phyloP scores from a whole-genome alignment of 441 rosid genomes.

The Arabidopsis lyrata region DNA sequence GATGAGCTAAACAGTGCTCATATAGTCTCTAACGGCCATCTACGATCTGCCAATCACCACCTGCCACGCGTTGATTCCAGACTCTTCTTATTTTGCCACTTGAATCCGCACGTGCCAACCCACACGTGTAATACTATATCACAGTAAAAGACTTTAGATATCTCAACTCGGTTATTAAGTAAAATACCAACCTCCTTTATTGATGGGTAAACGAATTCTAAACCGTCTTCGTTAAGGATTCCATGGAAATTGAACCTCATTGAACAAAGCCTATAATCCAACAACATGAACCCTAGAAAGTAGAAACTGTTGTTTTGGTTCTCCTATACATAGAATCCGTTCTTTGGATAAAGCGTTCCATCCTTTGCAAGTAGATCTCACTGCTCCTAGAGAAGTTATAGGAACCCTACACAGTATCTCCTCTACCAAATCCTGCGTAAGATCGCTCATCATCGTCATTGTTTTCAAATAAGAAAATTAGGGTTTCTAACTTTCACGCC shows the following conservation, averaged over 20 bases:
- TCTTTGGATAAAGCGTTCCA: slow-evolving; percentile 3
- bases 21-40: too few species aligned
- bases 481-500: too few species aligned
- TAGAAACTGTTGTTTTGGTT: background rate
- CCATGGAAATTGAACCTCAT: background rate
- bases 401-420: background rate
- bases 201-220: too few species aligned
- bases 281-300: background rate
- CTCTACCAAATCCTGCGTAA: background rate
- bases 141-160: background rate
- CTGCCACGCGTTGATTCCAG: too few species aligned
- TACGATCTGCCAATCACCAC: too few species aligned
- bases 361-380: slow-evolving; percentile 8
- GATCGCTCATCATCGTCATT: too few species aligned
- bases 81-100: too few species aligned
- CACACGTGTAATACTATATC: too few species aligned
- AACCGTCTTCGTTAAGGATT: background rate
- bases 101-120: too few species aligned
- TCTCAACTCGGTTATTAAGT: background rate
- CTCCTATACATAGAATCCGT: background rate
- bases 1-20: too few species aligned
- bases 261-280: background rate
- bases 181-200: too few species aligned
- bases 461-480: too few species aligned
- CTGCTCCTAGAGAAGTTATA: background rate